Conservation (phyloP, 2,329 filamentous ascomycete genomes). For the Calonectria naviculata region DNA sequence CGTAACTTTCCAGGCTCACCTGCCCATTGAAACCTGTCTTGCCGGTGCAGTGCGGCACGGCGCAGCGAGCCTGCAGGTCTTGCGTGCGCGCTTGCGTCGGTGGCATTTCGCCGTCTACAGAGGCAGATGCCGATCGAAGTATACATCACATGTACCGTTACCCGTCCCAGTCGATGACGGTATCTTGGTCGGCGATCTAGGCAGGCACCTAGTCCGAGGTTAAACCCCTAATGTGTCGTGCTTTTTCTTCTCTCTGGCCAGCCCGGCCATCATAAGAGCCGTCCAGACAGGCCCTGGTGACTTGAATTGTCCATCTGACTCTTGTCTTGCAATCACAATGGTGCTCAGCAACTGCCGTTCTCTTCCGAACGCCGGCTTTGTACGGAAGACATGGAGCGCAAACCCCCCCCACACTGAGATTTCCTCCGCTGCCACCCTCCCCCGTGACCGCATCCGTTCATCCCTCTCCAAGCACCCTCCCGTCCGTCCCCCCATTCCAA, state of each 20-base stretch:
- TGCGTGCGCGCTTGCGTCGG: constrained; percentile 15
- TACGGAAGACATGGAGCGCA: constrained; percentile 27
- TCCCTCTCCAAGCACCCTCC: constrained; percentile 19
- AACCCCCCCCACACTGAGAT: constrained; percentile 33
- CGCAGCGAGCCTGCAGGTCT: constrained; percentile 17
- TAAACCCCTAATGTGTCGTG: background rate
- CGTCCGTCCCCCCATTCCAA: background rate
- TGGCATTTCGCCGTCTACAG: constrained; percentile 7
- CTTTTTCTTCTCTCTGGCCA: background rate
- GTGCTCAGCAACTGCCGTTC: constrained; percentile 28
- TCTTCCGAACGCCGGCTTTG: constrained; percentile 37
- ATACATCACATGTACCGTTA: constrained; percentile 4
- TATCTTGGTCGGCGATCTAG: background rate
- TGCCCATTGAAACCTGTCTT: constrained; percentile 7
- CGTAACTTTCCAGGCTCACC: background rate
- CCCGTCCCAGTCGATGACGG: background rate
- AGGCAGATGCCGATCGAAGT: background rate
- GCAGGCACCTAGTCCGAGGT: background rate
- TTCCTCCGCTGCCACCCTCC: background rate
- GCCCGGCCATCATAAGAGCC: background rate
- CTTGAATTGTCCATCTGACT: constrained; percentile 9
- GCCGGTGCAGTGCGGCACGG: background rate
- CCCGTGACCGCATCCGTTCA: constrained; percentile 26
- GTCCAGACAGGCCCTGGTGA: background rate
- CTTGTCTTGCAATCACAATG: background rate